phyloP scores from a whole-genome alignment of 2,329 filamentous ascomycete genomes.

The Paecilomyces formosus region DNA sequence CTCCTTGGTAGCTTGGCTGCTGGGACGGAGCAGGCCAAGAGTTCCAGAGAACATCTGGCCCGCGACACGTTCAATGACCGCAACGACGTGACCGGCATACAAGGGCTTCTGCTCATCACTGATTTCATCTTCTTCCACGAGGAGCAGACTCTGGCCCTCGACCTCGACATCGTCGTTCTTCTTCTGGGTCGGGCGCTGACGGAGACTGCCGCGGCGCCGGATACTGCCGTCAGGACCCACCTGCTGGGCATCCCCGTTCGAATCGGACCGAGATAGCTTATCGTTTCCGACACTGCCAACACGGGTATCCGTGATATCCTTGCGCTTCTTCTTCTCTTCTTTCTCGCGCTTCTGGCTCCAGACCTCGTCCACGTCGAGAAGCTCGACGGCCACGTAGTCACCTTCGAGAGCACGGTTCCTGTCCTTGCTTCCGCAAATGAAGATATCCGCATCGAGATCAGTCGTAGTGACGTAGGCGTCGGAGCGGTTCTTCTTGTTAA shows the following conservation, averaged over 20 bases:
- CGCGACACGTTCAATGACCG: conserved; percentile 91
- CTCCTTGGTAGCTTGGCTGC: conserved; percentile 97
- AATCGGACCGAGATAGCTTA: conserved; percentile 51
- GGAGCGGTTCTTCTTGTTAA: conserved; percentile 99
- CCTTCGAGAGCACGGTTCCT: conserved; percentile 94
- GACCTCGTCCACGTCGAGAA: conserved; percentile 95
- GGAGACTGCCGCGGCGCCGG: conserved; percentile 84
- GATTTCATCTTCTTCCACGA: conserved; percentile 98
- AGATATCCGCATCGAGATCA: conserved; percentile 95
- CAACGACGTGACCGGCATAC: conserved; percentile 94
- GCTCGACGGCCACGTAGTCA: conserved; percentile 89
- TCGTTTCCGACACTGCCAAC: conserved; percentile 60
- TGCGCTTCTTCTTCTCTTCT: conserved; percentile 99
- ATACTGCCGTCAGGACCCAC: conserved; percentile 70
- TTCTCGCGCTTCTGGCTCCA: conserved; percentile 99
- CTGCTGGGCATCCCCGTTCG: conserved; percentile 56
- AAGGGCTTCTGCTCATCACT: conserved; percentile 97
- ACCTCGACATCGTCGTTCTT: conserved; percentile 99
- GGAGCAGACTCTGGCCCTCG: conserved; percentile 89
- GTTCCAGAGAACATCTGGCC: conserved; percentile 99
- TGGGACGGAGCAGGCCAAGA: conserved; percentile 84
- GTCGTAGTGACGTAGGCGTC: conserved; percentile 95
- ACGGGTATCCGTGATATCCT: conserved; percentile 92
- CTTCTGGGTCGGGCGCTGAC: conserved; percentile 96
- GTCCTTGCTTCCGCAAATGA: conserved; percentile 99